phyloP scores from a whole-genome alignment of 371 early-diverging fungal genomes.

The Choanephora cucurbitarum region DNA sequence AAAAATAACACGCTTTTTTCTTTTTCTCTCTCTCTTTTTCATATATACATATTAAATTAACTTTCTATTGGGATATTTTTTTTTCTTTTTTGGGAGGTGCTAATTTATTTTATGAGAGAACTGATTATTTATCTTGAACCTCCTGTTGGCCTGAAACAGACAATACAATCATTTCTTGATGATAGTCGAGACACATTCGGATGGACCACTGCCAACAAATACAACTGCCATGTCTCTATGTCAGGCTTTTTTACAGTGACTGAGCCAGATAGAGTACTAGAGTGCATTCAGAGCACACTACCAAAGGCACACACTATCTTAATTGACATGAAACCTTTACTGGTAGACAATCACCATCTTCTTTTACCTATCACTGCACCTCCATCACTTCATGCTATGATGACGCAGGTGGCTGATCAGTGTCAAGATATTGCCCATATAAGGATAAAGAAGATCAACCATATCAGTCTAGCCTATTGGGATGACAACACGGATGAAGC shows the following conservation, averaged over 20 bases:
- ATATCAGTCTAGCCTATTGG: slow-evolving; percentile 47
- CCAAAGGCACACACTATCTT: no score
- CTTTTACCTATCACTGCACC: slow-evolving; percentile 29
- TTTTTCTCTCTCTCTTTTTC: not conserved
- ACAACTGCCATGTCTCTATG: slow-evolving; percentile 37
- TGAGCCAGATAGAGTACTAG: slow-evolving; percentile 4
- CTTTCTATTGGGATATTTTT: no score
- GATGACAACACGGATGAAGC: no score
- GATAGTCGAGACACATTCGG: slow-evolving; percentile 1
- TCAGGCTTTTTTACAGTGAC: slow-evolving; percentile 34
- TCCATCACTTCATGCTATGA: slow-evolving; percentile 8
- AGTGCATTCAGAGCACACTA: not conserved
- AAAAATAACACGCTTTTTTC: not conserved
- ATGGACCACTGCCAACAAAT: slow-evolving; percentile 34
- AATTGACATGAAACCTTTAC: slow-evolving; percentile 2
- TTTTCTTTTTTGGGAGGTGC: no score
- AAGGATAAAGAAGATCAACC: slow-evolving; percentile 35
- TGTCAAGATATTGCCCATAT: slow-evolving; percentile 8
- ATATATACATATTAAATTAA: no score
- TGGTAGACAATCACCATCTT: slow-evolving; percentile 22
- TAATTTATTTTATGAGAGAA: slow-evolving; percentile 11
- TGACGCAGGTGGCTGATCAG: slow-evolving; percentile 12
- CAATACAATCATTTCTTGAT: slow-evolving; percentile 26
- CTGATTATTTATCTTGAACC: slow-evolving; percentile 46
- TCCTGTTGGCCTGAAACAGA: slow-evolving; percentile 9